Evolutionary conservation across 495 filamentous ascomycete species (phyloP).

Genomic region (Tuber microsphaerosporum): DNA sequence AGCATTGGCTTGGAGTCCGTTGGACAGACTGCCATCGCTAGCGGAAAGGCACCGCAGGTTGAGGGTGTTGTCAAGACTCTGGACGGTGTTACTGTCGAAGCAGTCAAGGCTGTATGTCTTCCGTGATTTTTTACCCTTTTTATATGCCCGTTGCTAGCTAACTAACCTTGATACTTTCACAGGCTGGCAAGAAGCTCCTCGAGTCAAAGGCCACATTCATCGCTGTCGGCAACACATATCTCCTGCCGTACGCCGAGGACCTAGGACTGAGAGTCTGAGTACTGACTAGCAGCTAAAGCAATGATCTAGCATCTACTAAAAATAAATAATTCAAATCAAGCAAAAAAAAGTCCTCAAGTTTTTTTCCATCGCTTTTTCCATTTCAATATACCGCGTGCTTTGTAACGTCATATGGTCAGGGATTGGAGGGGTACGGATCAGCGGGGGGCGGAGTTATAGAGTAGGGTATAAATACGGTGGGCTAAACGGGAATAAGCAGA

Average conservation of each 20-base stretch:
- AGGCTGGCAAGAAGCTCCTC: conserved; percentile 79
- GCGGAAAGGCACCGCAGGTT: conserved; percentile 77
- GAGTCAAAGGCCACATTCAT: conserved; percentile 81
- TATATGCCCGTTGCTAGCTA: conserved; percentile 28
- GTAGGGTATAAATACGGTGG: not conserved
- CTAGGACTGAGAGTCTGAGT: conserved; percentile 83
- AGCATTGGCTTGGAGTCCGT: conserved; percentile 45
- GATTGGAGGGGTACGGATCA: not conserved
- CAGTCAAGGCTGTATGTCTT: conserved; percentile 75
- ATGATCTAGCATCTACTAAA: not conserved
- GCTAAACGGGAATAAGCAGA: not conserved
- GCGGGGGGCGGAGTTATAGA: not conserved
- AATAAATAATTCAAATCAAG: not conserved
- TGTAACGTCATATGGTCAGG: not conserved
- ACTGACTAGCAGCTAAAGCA: not conserved
- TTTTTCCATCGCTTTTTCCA: not conserved
- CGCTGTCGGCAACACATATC: conserved; percentile 77
- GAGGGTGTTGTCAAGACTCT: conserved; percentile 71
- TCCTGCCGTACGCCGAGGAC: conserved; percentile 87
- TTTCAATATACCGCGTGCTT: not conserved
- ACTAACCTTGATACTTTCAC: conserved; percentile 2
- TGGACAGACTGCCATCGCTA: conserved; percentile 58
- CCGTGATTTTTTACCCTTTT: conserved; percentile 2
- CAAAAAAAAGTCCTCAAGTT: not conserved
- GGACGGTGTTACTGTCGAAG: conserved; percentile 69